Evolutionary conservation across 2,329 filamentous ascomycete genomes (phyloP).

Genomic region (Colletotrichum simmondsii): DNA sequence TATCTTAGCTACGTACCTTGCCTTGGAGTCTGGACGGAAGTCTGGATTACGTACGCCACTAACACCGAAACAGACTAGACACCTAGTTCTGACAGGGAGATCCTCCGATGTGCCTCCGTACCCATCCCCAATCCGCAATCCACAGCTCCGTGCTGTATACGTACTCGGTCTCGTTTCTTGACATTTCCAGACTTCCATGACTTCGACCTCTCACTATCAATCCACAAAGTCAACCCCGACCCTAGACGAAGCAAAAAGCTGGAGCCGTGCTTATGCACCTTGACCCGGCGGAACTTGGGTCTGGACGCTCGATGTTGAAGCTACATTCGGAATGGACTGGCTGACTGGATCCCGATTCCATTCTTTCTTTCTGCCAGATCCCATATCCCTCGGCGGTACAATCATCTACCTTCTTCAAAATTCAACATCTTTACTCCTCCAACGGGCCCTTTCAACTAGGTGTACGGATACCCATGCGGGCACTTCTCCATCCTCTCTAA

Average conservation of each 20-base stretch:
- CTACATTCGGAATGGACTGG: neutral
- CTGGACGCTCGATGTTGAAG: neutral
- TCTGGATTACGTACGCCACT: conserved; percentile 6
- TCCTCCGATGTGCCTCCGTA: conserved; percentile 29
- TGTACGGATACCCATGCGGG: no score
- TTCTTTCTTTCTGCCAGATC: neutral
- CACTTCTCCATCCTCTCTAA: neutral
- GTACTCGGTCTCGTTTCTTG: conserved; percentile 7
- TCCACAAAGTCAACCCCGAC: neutral
- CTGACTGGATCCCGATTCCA: neutral
- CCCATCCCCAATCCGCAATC: neutral
- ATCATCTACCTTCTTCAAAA: neutral
- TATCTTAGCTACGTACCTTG: neutral
- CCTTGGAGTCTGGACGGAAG: no score
- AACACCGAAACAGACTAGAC: neutral
- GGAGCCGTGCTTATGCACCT: neutral
- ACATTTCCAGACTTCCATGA: neutral
- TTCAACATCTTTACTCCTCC: neutral
- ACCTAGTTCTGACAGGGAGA: neutral
- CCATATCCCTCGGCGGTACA: neutral
- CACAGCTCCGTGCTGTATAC: neutral
- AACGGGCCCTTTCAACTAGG: neutral
- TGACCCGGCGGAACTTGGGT: neutral
- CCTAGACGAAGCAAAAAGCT: neutral
- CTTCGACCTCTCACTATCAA: neutral